Base-by-base conservation (phyloP, 2,329 filamentous ascomycete genomes). In the Fusarium redolens region DNA sequence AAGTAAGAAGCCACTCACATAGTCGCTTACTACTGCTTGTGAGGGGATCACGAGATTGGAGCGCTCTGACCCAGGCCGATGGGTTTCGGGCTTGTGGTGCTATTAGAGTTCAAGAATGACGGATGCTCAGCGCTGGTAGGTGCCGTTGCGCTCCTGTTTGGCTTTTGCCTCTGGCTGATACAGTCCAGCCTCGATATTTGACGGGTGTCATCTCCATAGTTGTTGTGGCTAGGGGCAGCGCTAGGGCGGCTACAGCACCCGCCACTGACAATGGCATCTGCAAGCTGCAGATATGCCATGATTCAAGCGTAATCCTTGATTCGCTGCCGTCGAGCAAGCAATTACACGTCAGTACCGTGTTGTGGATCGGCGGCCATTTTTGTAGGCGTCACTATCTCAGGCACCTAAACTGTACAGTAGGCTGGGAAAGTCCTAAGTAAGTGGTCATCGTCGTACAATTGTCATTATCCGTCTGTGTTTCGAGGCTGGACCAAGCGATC, bases 191-290 rank as follows among this genome's bases (percentile, higher is more conserved):
- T 69, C 47, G 52, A 72, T 61, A 55, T 74, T 72, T 78, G 75
- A 76, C 73, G 71, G 72, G 67, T 78, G 76, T 71, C 75, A 78
- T 58, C 57, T 71, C 72, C 73, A 64, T 65, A 60, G 58, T 76
- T 65, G 52, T 59, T 77, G 67, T 75, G 68, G 69, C 70, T 78
- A 76, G 68, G 56, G 52, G 50, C 54, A 72, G 73, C 74, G 73
- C 76, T 78, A 78, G 68, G 64, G 74, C 76, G 76, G 76, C 76
- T 76, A 75, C 75, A 61, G 63, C 70, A 78, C 68, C 76, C 76
- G 73, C 74, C 76, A 77, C 68, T 75, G 58, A 74, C 71, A 67
- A 72, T 75, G 73, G 70, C 75, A 77, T 69, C 68, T 71, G 68
- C 69, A 72, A 65, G 66, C 57, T 71, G 66, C 52, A 67, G 64